A percentile compares a stretch with the other conserved stretches of the same genome.
phyloP scores from a whole-genome alignment of 371 early-diverging fungal genomes.

The Funneliformis caledonium region DNA sequence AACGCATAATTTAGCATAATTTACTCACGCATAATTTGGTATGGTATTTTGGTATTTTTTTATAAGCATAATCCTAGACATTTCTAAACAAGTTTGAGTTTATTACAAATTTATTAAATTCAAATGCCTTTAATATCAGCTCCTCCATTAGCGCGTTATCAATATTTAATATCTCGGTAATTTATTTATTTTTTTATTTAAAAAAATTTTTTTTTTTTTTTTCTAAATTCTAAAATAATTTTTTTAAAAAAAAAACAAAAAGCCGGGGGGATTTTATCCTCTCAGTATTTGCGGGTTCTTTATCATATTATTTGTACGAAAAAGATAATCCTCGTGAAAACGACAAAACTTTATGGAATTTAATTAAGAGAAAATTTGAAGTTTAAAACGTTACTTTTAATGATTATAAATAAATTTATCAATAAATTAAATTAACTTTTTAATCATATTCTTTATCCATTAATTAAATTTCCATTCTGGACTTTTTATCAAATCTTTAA shows the following conservation, averaged over 20 bases:
- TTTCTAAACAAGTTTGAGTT: no score
- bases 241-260: background rate
- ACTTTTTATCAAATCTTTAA: slow-evolving; percentile 45
- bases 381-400: background rate
- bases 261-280: slow-evolving; percentile 31
- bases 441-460: no score
- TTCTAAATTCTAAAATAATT: no score
- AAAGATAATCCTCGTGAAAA: slow-evolving; percentile 26
- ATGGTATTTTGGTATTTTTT: no score
- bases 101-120: no score
- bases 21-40: no score
- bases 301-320: slow-evolving; percentile 34
- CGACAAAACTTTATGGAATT: slow-evolving; percentile 8
- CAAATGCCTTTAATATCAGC: background rate
- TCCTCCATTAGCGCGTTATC: background rate
- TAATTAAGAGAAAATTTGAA: slow-evolving; percentile 5
- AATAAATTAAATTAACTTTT: no score
- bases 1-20: no score
- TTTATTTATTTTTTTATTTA: background rate
- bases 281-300: slow-evolving; percentile 26
- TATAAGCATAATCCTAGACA: no score
- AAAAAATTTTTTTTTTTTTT: no score
- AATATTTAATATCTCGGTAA: background rate
- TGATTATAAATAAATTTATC: no score
- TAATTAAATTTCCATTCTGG: slow-evolving; percentile 39